Evolutionary conservation across 768 basidiomycete genomes (phyloP).

Genomic region (Peribolospora baueri): DNA sequence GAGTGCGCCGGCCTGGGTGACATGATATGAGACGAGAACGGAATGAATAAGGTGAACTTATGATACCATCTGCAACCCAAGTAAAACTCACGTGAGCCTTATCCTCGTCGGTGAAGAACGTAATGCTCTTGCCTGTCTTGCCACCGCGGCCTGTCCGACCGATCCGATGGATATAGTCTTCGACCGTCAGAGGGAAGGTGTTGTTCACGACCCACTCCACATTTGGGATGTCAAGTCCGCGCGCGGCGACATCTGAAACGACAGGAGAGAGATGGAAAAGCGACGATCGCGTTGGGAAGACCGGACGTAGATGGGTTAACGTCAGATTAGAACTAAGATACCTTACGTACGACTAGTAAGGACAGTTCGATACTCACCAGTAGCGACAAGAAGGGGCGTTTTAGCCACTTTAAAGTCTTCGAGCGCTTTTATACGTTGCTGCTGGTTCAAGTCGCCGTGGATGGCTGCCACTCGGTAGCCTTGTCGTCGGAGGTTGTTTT

Average conservation of each 20-base stretch:
- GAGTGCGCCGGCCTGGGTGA: conserved; percentile 81
- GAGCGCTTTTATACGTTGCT: conserved; percentile 56
- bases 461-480: conserved; percentile 59
- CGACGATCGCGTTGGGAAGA: too few relatives aligned
- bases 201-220: conserved; percentile 55
- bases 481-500: conserved; percentile 43
- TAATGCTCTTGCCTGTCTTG: conserved; percentile 67
- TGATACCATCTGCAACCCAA: neutral
- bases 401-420: conserved; percentile 65
- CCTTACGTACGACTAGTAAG: too few relatives aligned
- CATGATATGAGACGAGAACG: neutral
- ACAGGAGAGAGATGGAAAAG: neutral
- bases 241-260: conserved; percentile 65
- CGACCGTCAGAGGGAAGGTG: conserved; percentile 9
- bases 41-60: neutral
- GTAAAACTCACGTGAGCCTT: conserved; percentile 9
- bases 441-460: conserved; percentile 78
- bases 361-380: conserved; percentile 7
- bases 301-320: too few relatives aligned
- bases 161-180: conserved; percentile 30
- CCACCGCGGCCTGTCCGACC: conserved; percentile 57
- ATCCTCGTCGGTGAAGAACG: conserved; percentile 83
- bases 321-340: too few relatives aligned
- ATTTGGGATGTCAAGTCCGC: conserved; percentile 90
- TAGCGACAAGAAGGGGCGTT: conserved; percentile 68